Percentiles rank a stretch among this genome's conserved stretches.
phyloP scores from a whole-genome alignment of 2,329 filamentous ascomycete genomes.

The Canariomyces notabilis region DNA sequence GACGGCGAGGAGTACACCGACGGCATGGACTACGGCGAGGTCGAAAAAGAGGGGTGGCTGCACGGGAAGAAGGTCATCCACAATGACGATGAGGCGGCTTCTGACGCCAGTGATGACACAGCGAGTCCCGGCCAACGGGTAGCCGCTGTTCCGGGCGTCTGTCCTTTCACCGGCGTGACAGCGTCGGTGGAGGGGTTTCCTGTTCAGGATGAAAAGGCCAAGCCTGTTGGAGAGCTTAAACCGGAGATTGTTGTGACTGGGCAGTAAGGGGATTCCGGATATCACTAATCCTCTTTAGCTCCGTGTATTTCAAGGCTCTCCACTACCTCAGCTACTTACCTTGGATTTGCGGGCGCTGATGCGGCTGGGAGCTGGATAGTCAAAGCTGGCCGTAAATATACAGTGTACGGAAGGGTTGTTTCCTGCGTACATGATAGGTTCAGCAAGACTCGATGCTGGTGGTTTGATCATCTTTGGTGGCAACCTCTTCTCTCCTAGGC shows the following conservation, averaged over 20 bases:
- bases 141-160: slow-evolving; percentile 1
- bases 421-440: no score
- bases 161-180: slow-evolving; percentile 10
- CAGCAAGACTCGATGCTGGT: no score
- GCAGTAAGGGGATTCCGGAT: not conserved
- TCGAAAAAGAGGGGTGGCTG: slow-evolving; percentile 60
- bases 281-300: not conserved
- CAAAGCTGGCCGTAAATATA: no score
- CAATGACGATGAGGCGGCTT: slow-evolving; percentile 6
- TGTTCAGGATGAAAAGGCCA: not conserved
- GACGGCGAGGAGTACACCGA: slow-evolving; percentile 58
- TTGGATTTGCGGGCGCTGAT: no score
- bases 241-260: not conserved
- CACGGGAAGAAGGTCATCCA: slow-evolving; percentile 54
- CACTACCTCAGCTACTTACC: not conserved
- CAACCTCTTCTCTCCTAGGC: no score
- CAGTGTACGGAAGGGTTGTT: no score
- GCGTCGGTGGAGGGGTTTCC: slow-evolving; percentile 1
- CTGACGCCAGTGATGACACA: slow-evolving; percentile 12
- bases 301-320: not conserved
- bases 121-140: not conserved
- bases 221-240: not conserved
- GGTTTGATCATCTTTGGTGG: no score
- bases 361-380: no score
- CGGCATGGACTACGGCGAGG: slow-evolving; percentile 41